These are phyloP conservation scores for Diplodia mutila DNA, from an alignment of 2,329 filamentous ascomycete species.

Conservation along the genomic window DNA sequence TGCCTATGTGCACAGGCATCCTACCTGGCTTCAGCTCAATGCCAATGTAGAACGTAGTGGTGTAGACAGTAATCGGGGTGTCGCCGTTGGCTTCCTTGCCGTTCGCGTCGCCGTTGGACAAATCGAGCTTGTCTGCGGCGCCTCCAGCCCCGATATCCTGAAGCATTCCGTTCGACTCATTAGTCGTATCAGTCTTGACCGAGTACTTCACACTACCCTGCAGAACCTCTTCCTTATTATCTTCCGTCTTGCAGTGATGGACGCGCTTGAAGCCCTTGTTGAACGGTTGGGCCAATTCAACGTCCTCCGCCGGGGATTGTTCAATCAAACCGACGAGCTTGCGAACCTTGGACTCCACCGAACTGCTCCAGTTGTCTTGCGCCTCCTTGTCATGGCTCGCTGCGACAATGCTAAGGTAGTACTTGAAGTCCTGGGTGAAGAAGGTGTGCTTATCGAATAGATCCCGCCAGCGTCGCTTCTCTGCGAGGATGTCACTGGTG, in stretches of 20 bases:
- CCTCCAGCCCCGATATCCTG: slow-evolving; percentile 55
- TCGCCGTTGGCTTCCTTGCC: slow-evolving; percentile 46
- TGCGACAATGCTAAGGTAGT: slow-evolving; percentile 87
- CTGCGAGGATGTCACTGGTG: slow-evolving; percentile 76
- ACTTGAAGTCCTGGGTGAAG: slow-evolving; percentile 91
- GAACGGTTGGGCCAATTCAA: slow-evolving; percentile 85
- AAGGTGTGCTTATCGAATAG: slow-evolving; percentile 90
- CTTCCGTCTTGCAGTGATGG: slow-evolving; percentile 68
- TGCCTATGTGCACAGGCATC: slow-evolving; percentile 36
- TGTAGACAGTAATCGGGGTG: slow-evolving; percentile 67
- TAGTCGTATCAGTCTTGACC: slow-evolving; percentile 46
- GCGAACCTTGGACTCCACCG: slow-evolving; percentile 91
- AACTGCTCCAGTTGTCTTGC: slow-evolving; percentile 84
- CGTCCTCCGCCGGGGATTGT: slow-evolving; percentile 67
- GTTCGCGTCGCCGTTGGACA: slow-evolving; percentile 47
- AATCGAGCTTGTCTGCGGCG: slow-evolving; percentile 38
- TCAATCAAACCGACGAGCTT: slow-evolving; percentile 84
- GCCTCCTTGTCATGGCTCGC: slow-evolving; percentile 82
- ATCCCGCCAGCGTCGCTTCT: slow-evolving; percentile 80
- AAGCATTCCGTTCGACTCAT: slow-evolving; percentile 54
- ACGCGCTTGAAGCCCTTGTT: slow-evolving; percentile 88
- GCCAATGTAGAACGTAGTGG: slow-evolving; percentile 93
- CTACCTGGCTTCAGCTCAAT: slow-evolving; percentile 76
- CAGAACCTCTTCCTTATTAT: slow-evolving; percentile 65
- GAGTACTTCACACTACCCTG: slow-evolving; percentile 66